Evolutionary conservation across 768 basidiomycete species (phyloP).

Genomic region (Rhodotorula babjevae): DNA sequence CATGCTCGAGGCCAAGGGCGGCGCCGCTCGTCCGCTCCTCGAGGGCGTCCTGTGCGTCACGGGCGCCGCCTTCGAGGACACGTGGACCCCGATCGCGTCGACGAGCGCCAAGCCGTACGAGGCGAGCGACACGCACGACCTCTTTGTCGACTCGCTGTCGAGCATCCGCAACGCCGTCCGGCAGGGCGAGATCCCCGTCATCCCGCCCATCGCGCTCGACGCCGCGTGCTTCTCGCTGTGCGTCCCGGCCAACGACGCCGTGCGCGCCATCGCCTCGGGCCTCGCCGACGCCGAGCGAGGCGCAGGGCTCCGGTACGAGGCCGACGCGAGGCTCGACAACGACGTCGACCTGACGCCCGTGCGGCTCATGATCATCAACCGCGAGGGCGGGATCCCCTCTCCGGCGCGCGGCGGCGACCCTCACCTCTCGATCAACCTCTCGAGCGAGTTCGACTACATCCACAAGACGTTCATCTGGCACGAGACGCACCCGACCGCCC

Average conservation of each 20-base stretch:
- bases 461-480: slow-evolving; percentile 83
- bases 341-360: slow-evolving; percentile 79
- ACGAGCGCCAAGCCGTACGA: slow-evolving; percentile 55
- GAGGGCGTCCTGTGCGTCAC: slow-evolving; percentile 67
- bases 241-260: slow-evolving; percentile 78
- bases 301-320: slow-evolving; percentile 32
- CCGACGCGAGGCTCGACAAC: slow-evolving; percentile 43
- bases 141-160: slow-evolving; percentile 70
- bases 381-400: slow-evolving; percentile 93
- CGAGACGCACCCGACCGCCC: slow-evolving; percentile 71
- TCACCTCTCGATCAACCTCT: slow-evolving; percentile 90
- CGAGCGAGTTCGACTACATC: slow-evolving; percentile 79
- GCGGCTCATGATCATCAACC: slow-evolving; percentile 94
- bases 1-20: slow-evolving; percentile 77
- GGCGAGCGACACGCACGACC: slow-evolving; percentile 49
- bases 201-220: slow-evolving; percentile 87
- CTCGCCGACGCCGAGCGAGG: slow-evolving; percentile 58
- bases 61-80: slow-evolving; percentile 37
- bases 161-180: slow-evolving; percentile 81
- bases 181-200: slow-evolving; percentile 92
- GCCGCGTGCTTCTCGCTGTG: slow-evolving; percentile 80
- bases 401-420: slow-evolving; percentile 92
- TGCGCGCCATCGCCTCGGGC: slow-evolving; percentile 77
- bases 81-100: slow-evolving; percentile 31
- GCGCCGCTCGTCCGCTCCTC: slow-evolving; percentile 78